Conservation (phyloP, 2,329 filamentous ascomycete species). For the Hymenotorrendiella dingleyae region DNA sequence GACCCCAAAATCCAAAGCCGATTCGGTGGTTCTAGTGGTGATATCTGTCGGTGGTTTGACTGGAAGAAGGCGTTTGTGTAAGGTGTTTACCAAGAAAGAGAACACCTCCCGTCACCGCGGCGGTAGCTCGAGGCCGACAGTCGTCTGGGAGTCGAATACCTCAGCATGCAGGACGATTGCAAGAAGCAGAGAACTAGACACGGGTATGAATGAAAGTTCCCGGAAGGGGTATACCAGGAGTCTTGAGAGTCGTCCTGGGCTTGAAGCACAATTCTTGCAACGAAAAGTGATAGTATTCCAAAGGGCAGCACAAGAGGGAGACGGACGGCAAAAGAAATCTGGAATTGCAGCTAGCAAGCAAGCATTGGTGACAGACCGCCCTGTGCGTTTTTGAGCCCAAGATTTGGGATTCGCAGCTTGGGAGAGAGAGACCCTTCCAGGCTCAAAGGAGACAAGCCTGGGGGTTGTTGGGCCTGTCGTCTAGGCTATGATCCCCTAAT, state of each 20-base stretch:
- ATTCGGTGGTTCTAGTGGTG: neutral
- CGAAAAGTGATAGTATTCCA: too few relatives aligned
- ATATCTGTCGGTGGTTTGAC: neutral
- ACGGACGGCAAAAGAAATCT: neutral
- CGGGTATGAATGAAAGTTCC: too few relatives aligned
- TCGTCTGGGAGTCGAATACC: neutral
- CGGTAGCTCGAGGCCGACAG: neutral
- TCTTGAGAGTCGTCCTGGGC: too few relatives aligned
- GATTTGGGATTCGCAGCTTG: constrained; percentile 1
- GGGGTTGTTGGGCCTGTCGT: neutral
- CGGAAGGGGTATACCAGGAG: too few relatives aligned
- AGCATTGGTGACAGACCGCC: neutral
- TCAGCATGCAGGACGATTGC: constrained; percentile 1
- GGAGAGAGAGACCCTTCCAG: neutral
- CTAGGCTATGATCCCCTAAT: neutral
- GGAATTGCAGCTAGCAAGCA: neutral
- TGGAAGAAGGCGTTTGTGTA: too few relatives aligned
- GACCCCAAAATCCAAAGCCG: neutral
- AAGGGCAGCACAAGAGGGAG: neutral
- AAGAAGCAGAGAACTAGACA: constrained; percentile 1
- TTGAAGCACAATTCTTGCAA: too few relatives aligned
- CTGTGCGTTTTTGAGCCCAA: neutral
- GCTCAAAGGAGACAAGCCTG: neutral
- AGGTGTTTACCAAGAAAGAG: neutral
- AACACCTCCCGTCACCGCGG: constrained; percentile 1